Conservation (phyloP, 2,329 filamentous ascomycete species). For the Penicillium sp. region DNA sequence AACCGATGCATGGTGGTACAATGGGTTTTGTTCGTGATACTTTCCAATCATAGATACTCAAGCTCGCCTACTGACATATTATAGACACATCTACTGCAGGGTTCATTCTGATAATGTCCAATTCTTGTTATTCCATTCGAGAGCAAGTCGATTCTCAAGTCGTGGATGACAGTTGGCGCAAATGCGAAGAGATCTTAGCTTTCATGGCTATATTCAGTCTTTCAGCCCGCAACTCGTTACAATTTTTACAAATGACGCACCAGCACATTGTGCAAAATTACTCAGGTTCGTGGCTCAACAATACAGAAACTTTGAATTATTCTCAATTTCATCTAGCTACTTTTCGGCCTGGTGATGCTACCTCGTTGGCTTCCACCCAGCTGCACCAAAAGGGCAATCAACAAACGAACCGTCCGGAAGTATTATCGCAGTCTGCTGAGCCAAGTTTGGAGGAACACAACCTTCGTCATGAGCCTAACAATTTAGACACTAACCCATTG, state of each 20-base stretch:
- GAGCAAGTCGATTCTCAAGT: constrained; percentile 17
- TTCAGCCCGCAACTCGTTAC: constrained; percentile 32
- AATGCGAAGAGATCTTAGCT: constrained; percentile 29
- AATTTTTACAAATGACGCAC: constrained; percentile 29
- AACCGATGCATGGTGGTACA: constrained; percentile 42
- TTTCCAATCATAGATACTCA: neutral
- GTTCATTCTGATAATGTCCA: constrained; percentile 34
- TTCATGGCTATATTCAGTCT: constrained; percentile 31
- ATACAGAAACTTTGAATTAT: neutral
- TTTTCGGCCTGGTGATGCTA: constrained; percentile 5
- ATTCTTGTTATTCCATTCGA: constrained; percentile 23
- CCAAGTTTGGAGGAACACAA: neutral
- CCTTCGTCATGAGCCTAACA: constrained; percentile 1
- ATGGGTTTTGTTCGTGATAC: constrained; percentile 37
- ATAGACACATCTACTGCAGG: constrained; percentile 33
- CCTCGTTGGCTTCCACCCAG: constrained; percentile 2
- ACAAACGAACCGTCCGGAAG: neutral
- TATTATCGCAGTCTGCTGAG: neutral
- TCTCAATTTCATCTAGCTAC: constrained; percentile 8
- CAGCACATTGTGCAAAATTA: constrained; percentile 23
- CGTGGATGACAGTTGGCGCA: constrained; percentile 28
- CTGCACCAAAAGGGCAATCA: constrained; percentile 8
- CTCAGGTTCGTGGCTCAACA: constrained; percentile 5
- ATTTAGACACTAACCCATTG: constrained; percentile 14
- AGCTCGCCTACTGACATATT: neutral